Evolutionary conservation across 1,139 yeast species (phyloP), one percentile per base, ranked within the genome.

Genomic region (Yamadazyma songkhlaensis): DNA sequence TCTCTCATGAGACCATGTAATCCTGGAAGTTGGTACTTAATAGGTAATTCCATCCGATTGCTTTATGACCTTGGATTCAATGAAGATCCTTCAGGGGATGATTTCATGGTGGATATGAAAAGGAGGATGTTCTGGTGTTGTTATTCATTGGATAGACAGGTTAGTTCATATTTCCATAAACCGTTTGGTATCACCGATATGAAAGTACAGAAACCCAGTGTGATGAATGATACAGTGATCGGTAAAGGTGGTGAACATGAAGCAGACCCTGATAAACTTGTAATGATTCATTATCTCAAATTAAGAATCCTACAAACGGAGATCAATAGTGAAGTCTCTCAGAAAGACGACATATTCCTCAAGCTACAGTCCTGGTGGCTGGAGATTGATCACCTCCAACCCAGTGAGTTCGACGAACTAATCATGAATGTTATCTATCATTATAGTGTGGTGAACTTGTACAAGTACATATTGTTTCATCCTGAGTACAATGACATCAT

Each of bases 11-110:
- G 87, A 44, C 88, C 88, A 0, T 77, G 83, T 2, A 76, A 77
- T 9, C 95, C 96, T 0, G 92, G 95, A 2, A 86, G 85, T 9
- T 88, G 96, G 96, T 86, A 86, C 53, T 78, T 85, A 2, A 62
- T 86, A 44, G 96, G 96, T 0, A 77, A 85, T 8, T 87, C 89
- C 0, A 60, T 86, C 34, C 67, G 96, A 38, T 60, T 86, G 36
- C 80, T 92, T 47, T 87, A 86, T 20, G 96, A 88, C 56, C 59
- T 88, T 44, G 95, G 94, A 2, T 64, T 88, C 7, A 95, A 87
- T 56, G 78, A 81, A 30, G 94, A 79, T 44, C 28, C 52, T 6
- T 40, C 45, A 4, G 43, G 42, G 20, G 43, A 78, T 47, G 72
- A 80, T 0, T 80, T 74, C 48, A 67, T 76, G 0, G 62, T 74